Base-by-base conservation (phyloP, 805 yeast genomes). In the Cyberlindnera mycetangii region DNA sequence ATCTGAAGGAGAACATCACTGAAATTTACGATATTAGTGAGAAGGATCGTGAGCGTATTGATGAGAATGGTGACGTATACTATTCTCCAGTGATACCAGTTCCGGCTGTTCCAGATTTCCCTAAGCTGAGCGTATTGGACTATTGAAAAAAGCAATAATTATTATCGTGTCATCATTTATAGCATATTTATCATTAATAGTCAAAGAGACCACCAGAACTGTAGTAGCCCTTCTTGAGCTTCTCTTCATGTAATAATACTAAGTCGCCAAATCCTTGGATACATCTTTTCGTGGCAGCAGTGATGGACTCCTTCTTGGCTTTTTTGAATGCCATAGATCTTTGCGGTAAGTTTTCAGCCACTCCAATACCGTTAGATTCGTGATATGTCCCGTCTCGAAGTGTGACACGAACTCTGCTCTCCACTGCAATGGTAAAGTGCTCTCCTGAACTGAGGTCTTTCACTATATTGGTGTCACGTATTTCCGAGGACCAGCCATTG, bases 11-110 rank as follows among this genome's bases (percentile, higher is more conserved):
- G n/a, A 73, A 84, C 52, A 69, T 85, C 21, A 75, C 62, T 15
- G 97, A 90, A 64, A 86, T 93, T 19, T 92, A 85, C 67, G 70
- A 75, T 37, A 80, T 89, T 63, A 83, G 86, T 52, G 96, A 89
- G 55, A 78, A 78, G 53, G 97, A 90, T 56, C 75, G 97, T 54
- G 95, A 89, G 66, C 79, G 98, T 65, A 67, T 85, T 45, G 92
- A 90, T 61, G 97, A 90, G 32, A 79, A 87, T 49, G 98, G 98
- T 2, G 82, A 85, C 51, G 76, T 87, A 10, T 92, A 88, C 56
- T 72, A 78, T 49, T 74, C 87, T 27, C 87, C 86, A 9, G 92
- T 81, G 61, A 83, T 84, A 32, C 89, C 92, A 1, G 71, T 73
- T 19, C 96, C 96, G 1, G 64, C 55, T 11, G 76, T 88, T 48